Evolutionary conservation across 495 filamentous ascomycete genomes (phyloP).

Genomic region (Cenococcum geophilum): DNA sequence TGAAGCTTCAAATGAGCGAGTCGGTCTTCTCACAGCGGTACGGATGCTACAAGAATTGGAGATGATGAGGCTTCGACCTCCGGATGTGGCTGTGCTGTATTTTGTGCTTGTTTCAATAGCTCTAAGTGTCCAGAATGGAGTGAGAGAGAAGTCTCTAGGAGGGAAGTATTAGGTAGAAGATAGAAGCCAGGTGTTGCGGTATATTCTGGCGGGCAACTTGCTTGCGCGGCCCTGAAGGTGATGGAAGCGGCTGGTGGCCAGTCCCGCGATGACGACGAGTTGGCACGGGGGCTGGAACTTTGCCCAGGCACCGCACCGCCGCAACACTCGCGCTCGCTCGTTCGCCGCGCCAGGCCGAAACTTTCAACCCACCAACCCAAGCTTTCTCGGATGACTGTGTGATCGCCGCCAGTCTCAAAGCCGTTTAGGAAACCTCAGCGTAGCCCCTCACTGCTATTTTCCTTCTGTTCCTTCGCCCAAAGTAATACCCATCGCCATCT

Average conservation of each 20-base stretch:
- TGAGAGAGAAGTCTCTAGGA: background rate
- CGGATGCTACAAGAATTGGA: background rate
- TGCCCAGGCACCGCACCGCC: background rate
- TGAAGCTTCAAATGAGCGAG: background rate
- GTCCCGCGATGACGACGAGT: conserved; percentile 3
- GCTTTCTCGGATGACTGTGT: background rate
- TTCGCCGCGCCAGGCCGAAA: background rate
- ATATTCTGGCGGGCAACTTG: background rate
- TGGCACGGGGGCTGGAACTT: background rate
- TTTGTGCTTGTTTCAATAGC: too few relatives aligned
- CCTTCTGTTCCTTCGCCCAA: too few relatives aligned
- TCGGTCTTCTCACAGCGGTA: background rate
- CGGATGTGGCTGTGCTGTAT: background rate
- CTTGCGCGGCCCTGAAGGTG: conserved; percentile 2
- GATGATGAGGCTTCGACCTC: background rate
- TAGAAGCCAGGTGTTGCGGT: background rate
- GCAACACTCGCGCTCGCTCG: background rate
- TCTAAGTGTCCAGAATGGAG: too few relatives aligned
- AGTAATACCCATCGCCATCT: background rate
- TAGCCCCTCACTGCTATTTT: too few relatives aligned
- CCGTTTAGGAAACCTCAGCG: too few relatives aligned
- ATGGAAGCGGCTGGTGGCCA: background rate
- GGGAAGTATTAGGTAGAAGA: background rate
- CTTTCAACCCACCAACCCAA: background rate
- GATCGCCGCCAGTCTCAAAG: too few relatives aligned